phyloP scores from a whole-genome alignment of 2,329 filamentous ascomycete genomes.

The Nigrospora sphaerica region DNA sequence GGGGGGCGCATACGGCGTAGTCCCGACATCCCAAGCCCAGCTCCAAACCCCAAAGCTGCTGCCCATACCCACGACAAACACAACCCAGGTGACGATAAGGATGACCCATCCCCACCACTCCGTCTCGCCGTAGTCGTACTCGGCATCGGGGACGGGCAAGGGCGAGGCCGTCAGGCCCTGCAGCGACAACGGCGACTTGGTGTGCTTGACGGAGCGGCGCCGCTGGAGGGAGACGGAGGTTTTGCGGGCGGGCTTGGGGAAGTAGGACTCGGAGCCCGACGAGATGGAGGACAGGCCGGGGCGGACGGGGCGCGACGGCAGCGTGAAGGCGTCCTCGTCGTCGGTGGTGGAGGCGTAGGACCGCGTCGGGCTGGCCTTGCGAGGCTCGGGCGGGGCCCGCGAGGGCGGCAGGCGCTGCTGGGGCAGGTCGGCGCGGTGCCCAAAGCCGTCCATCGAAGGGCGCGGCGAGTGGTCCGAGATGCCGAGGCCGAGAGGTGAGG shows the following conservation, averaged over 20 bases:
- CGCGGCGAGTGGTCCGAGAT: constrained; percentile 38
- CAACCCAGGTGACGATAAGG: constrained; percentile 82
- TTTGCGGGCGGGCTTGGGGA: constrained; percentile 24
- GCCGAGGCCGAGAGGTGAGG: constrained; percentile 32
- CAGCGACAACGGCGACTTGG: constrained; percentile 55
- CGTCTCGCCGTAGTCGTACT: constrained; percentile 90
- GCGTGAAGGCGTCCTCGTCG: constrained; percentile 70
- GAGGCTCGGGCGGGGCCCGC: constrained; percentile 11
- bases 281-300: constrained; percentile 36
- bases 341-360: constrained; percentile 71
- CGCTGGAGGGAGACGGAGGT: constrained; percentile 28
- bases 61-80: constrained; percentile 95
- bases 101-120: constrained; percentile 99
- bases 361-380: constrained; percentile 44
- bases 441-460: constrained; percentile 38
- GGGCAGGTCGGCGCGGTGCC: constrained; percentile 24
- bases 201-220: constrained; percentile 41
- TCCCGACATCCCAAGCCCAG: constrained; percentile 98
- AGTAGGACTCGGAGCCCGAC: constrained; percentile 59
- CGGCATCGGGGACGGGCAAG: constrained; percentile 37
- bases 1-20: constrained; percentile 89
- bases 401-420: constrained; percentile 12
- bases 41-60: constrained; percentile 93
- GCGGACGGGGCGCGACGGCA: constrained; percentile 40
- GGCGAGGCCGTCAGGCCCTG: constrained; percentile 43